Percentiles rank a stretch among this genome's conserved stretches.
Evolutionary conservation across 148 eudicot genomes (phyloP).

Genomic region (Selenicereus undatus): DNA sequence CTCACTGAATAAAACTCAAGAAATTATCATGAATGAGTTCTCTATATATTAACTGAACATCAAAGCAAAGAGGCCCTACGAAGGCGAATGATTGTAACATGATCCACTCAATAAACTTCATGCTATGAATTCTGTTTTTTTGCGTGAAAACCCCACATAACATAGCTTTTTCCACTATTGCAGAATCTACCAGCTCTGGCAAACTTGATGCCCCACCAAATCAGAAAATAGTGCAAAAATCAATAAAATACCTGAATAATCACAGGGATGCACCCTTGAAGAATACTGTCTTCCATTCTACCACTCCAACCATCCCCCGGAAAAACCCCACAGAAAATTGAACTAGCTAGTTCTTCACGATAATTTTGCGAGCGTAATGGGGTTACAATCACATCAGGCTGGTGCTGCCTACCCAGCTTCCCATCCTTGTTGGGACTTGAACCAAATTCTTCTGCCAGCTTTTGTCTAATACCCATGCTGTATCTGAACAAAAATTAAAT

Average conservation of each 20-base stretch:
- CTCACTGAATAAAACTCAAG: no score
- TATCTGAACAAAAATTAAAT: conserved; percentile 46
- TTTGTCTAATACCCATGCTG: conserved; percentile 97
- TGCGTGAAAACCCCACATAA: neutral
- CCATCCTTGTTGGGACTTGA: conserved; percentile 78
- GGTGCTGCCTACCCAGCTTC: conserved; percentile 83
- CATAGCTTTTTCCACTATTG: neutral
- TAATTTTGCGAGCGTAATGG: conserved; percentile 64
- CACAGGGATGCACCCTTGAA: conserved; percentile 96
- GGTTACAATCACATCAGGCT: conserved; percentile 79
- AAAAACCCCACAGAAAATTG: conserved; percentile 87
- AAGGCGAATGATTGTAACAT: no score
- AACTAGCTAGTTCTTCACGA: conserved; percentile 62
- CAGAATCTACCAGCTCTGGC: neutral
- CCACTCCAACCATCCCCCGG: conserved; percentile 99
- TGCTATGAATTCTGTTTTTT: neutral
- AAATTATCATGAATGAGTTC: no score
- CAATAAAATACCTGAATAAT: conserved; percentile 67
- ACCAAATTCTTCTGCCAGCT: conserved; percentile 80
- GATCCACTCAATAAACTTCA: neutral
- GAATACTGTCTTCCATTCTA: conserved; percentile 95
- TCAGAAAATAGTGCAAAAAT: neutral
- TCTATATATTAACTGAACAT: no score
- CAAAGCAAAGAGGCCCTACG: no score
- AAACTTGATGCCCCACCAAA: neutral